Evolutionary conservation across 208 protist genomes (phyloP), one percentile per base, ranked within the genome.

Genomic region (Zelonia costaricensis): DNA sequence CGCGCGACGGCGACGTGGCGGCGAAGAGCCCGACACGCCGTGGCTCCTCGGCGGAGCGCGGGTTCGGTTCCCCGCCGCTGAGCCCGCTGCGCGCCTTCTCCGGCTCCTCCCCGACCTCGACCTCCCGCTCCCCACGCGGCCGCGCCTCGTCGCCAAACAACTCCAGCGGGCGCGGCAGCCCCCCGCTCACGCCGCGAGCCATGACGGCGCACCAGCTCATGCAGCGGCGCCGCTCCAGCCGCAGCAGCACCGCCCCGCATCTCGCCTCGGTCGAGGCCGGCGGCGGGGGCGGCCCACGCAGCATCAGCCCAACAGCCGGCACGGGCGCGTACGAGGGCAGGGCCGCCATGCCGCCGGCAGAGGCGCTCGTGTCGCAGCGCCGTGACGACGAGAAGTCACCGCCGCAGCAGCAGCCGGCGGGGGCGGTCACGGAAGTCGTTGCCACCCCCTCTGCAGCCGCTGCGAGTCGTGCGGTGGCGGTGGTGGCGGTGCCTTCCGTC

Each of bases 181-280:
- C 66, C 12, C 66, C 66, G 27, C 58, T 65, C 36, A 73, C 66
- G 5, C 66, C 66, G 13, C 66, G 66, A 7, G 53, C 66, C 5
- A 73, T 73, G 66, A 42, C 30, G 20, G 66, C 66, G n/a, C 66
- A 73, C 45, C 57, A 66, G 23, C 66, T 73, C 23, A 73, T 73
- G 66, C 66, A 73, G 43, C 59, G 51, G 3, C 66, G 58, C 8
- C 66, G 66, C 59, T 44, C 58, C 9, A 73, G 66, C 27, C 48
- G 58, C 18, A 73, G 66, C 42, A 66, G 22, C 57, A 73, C 66
- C 48, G 66, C 66, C 18, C 66, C 66, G 16, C 66, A 73, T 47
- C 44, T 55, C 22, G 13, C 58, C 20, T 73, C 66, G 1, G 53
- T 66, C 0, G 66, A 61, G 16, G 27, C n/a, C n/a, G n/a, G 40